These are phyloP conservation scores for Pascua sp. DNA, from an alignment of 1,284 basidiomycete species.

Conservation along the genomic window DNA sequence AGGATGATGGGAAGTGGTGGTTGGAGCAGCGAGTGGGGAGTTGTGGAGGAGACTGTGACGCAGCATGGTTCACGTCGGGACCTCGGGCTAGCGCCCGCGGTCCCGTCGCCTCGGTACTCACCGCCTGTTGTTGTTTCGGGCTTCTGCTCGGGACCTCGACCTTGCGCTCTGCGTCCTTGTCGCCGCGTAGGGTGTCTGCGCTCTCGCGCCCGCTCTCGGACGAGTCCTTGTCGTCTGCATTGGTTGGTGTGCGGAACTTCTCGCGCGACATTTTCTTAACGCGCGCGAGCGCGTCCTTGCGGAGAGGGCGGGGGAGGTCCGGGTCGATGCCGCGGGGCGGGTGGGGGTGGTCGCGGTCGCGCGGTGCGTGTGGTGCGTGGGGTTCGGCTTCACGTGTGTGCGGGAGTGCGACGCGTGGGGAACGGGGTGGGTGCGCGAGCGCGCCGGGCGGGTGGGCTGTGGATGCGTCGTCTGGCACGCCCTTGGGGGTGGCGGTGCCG, in stretches of 20 bases:
- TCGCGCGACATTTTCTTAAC: too few species aligned
- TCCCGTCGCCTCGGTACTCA: neutral
- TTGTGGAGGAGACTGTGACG: too few species aligned
- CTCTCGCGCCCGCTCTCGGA: slow-evolving; percentile 40
- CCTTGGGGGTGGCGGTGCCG: slow-evolving; percentile 32
- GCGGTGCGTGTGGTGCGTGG: too few species aligned
- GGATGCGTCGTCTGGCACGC: neutral
- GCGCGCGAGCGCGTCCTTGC: too few species aligned
- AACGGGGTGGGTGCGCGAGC: too few species aligned
- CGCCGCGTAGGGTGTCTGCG: slow-evolving; percentile 37
- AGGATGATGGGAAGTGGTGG: neutral
- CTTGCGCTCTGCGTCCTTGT: slow-evolving; percentile 15
- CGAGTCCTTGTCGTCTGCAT: slow-evolving; percentile 23
- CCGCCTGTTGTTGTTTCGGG: neutral
- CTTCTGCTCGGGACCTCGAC: slow-evolving; percentile 6
- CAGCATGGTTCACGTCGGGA: neutral
- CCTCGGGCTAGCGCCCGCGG: neutral
- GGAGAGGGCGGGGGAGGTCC: too few species aligned
- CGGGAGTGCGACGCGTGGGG: too few species aligned
- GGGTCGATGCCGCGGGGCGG: too few species aligned
- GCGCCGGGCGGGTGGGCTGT: too few species aligned
- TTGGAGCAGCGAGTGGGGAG: neutral
- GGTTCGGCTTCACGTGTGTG: too few species aligned
- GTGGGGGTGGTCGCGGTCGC: too few species aligned
- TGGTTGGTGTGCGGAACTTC: too few species aligned